A percentile compares a stretch with the other conserved stretches of the same genome.
Evolutionary conservation across 2,329 filamentous ascomycete genomes (phyloP).

Genomic region (Annulohypoxylon truncatum): DNA sequence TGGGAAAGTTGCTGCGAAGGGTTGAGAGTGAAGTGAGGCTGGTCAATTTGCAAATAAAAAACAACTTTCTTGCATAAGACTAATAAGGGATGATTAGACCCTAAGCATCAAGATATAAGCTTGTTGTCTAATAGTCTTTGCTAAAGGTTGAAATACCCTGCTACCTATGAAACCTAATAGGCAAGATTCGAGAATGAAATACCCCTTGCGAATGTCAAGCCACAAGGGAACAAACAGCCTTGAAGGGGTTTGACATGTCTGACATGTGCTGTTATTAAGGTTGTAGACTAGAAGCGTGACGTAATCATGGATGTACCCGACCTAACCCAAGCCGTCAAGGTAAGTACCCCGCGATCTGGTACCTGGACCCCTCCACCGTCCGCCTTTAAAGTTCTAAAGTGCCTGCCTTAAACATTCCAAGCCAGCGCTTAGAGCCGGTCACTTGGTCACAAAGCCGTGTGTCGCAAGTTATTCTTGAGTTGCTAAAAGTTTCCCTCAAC

Average conservation of each 20-base stretch:
- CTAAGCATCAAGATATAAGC: neutral
- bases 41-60: neutral
- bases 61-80: neutral
- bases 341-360: constrained; percentile 26
- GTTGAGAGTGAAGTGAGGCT: constrained; percentile 16
- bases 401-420: neutral
- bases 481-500: neutral
- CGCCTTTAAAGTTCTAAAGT: neutral
- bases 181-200: neutral
- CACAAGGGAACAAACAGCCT: too few species aligned
- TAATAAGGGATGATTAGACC: neutral
- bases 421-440: constrained; percentile 13
- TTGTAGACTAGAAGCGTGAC: constrained; percentile 2
- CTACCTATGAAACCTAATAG: neutral
- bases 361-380: constrained; percentile 1
- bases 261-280: too few species aligned
- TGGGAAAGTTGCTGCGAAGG: constrained; percentile 47
- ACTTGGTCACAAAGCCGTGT: neutral
- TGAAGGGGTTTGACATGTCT: too few species aligned
- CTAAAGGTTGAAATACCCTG: neutral
- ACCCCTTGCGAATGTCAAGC: neutral
- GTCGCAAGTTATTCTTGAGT: neutral
- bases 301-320: neutral
- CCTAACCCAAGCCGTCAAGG: neutral
- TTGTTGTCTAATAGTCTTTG: neutral